Evolutionary conservation across 768 basidiomycete genomes (phyloP), one percentile per base, ranked within the genome.

Genomic region (Boletus fagicola): DNA sequence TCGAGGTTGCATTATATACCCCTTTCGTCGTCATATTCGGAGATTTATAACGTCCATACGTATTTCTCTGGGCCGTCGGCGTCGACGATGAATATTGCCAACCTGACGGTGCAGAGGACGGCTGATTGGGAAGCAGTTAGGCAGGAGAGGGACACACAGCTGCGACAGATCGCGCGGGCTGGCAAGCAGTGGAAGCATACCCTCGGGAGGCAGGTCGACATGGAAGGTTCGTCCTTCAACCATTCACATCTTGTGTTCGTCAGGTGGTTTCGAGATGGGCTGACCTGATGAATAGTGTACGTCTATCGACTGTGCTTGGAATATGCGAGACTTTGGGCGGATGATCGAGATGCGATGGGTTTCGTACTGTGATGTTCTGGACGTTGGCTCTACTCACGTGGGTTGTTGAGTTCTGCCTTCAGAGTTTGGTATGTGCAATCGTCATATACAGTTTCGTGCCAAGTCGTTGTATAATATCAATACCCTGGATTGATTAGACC

Each of bases 1-100:
- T 45, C 13, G 57, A 93, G 93, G 95, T 79, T 98, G 26, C 96
- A 99, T 74, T 99, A 84, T 68, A 95, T 99, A 62, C 96, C 96
- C 0, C 74, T 99, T 35, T 94, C 94, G 0, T 79, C 87, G 40
- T 80, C 86, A 4, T 98, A 98, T 73, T 75, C 80, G 45, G 96
- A 99, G 74, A 85, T 99, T 51, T 97, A 98, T 77, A 95, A 98
- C 68, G 83, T 98, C 54, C 84, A 91, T 65, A 83, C 92, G 3
- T 99, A 88, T 78, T 98, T 98, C 77, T 93, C 92, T 0, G 95
- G 96, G 0, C 84, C 91, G 1, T 80, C 91, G 0, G 67, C 77
- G 12, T 77, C 86, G 3, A 82, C 85, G 39, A 72, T 89, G 11
- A 71, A 76, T 31, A 75, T 77, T 0, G 77, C 78, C 24, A 86